Evolutionary conservation across 148 eudicot genomes (phyloP), one percentile per base, ranked within the genome.

Genomic region (Rheum nobile): DNA sequence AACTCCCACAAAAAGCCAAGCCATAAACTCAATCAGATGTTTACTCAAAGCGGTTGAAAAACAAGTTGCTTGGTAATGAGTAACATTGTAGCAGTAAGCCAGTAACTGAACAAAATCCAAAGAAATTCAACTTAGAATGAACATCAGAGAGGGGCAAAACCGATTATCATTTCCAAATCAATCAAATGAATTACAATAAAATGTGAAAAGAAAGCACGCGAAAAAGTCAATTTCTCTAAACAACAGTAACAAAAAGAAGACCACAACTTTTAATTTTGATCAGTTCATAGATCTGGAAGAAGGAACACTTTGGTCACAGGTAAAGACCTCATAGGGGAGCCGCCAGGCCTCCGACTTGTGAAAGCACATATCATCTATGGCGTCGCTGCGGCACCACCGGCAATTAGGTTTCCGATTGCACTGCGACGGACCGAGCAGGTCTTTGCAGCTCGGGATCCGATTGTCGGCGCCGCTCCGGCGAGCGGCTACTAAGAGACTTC

Each of bases 291-390:
- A 54, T 72, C 71, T 65, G 70, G 70, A 65, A 73, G 79, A 38
- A 31, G 54, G 75, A 50, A 17, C 28, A 21, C 29, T 32, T 10
- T 71, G 75, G 17, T 79, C 83, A 67, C 97, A 89, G 54, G 77
- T 73, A 82, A 89, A 91, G 80, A 89, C 80, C 84, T 91, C 91
- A 24, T 84, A 82, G 17, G 94, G 94, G 61, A 91, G 80, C 16
- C 93, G 86, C 82, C 84, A 80, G 73, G 94, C 87, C 76, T 91
- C 88, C n/a, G 79, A 26, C 73, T 85, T 85, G 2, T 82, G 61
- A n/a, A 90, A 79, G 71, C 94, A 91, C 83, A 81, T 77, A 52
- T 88, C 88, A 46, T 89, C 94, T 35, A 89, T 71, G 44, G 79
- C 84, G 2, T 81, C 81, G 80, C 94, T 91, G 35, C 69, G 75